These are phyloP conservation scores for Imleria badia DNA, from an alignment of 768 basidiomycete genomes.

Conservation along the genomic window DNA sequence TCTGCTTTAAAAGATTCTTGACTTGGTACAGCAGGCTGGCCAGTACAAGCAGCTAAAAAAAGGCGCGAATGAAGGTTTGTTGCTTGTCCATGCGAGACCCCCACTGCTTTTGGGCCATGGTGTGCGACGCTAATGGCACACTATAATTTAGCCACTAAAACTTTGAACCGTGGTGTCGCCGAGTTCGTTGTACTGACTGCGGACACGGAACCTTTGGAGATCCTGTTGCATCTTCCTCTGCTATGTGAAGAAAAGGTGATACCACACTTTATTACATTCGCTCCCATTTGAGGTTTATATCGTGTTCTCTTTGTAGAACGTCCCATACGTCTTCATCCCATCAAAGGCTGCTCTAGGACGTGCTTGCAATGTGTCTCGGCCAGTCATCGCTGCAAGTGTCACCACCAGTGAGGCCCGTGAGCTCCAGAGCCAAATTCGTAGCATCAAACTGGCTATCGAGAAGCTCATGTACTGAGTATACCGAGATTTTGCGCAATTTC, in stretches of 20 bases:
- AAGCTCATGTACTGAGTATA: slow-evolving; percentile 57
- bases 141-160: slow-evolving; percentile 79
- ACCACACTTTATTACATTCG: slow-evolving; percentile 3
- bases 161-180: slow-evolving; percentile 94
- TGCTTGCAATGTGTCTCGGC: slow-evolving; percentile 92
- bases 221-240: slow-evolving; percentile 93
- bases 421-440: slow-evolving; percentile 83
- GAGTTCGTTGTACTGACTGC: slow-evolving; percentile 97
- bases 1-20: slow-evolving; percentile 68
- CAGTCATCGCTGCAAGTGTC: slow-evolving; percentile 93
- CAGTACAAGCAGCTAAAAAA: slow-evolving; percentile 99
- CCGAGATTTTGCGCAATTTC: neutral
- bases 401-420: slow-evolving; percentile 96
- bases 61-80: slow-evolving; percentile 94
- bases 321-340: slow-evolving; percentile 93
- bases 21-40: slow-evolving; percentile 92
- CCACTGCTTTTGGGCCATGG: neutral
- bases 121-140: slow-evolving; percentile 1
- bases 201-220: slow-evolving; percentile 97
- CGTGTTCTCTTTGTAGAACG: slow-evolving; percentile 58
- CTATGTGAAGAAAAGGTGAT: slow-evolving; percentile 96
- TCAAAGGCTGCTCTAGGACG: slow-evolving; percentile 95
- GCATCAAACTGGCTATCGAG: slow-evolving; percentile 81
- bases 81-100: neutral
- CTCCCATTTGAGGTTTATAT: neutral